Evolutionary conservation across 2,329 filamentous ascomycete species (phyloP).

Genomic region (Arthrinium puccinioides): DNA sequence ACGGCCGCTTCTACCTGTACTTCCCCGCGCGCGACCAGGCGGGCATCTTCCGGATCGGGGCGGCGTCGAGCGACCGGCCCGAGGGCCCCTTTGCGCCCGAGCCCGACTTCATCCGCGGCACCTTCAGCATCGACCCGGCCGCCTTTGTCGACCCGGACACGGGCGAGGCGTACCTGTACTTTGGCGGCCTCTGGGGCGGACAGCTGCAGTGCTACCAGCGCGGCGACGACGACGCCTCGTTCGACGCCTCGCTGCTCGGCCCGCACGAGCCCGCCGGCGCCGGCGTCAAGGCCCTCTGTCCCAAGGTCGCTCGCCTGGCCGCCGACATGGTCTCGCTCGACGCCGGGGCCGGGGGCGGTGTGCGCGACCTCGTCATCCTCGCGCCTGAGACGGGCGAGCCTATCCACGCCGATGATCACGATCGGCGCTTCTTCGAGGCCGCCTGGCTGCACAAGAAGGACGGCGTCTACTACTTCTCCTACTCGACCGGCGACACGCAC

Average conservation of each 20-base stretch:
- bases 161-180: constrained; percentile 60
- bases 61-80: constrained; percentile 56
- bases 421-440: constrained; percentile 71
- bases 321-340: constrained; percentile 59
- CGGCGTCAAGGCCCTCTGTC: constrained; percentile 51
- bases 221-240: constrained; percentile 36
- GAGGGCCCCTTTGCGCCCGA: constrained; percentile 65
- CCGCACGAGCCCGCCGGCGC: constrained; percentile 52
- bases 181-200: constrained; percentile 74
- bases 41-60: constrained; percentile 67
- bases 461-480: constrained; percentile 67
- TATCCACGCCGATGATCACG: constrained; percentile 61
- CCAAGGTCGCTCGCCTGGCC: constrained; percentile 58
- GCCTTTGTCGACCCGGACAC: constrained; percentile 62
- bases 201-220: constrained; percentile 69
- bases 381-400: constrained; percentile 52
- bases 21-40: constrained; percentile 69
- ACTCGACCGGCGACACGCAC: constrained; percentile 73
- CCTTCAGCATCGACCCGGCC: constrained; percentile 72
- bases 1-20: constrained; percentile 67
- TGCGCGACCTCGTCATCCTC: constrained; percentile 57
- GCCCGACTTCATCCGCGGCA: constrained; percentile 56
- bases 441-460: constrained; percentile 71
- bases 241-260: constrained; percentile 46
- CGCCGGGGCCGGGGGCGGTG: constrained; percentile 35